These are phyloP conservation scores for Alternaria sp. DNA, from an alignment of 2,329 filamentous ascomycete genomes.

Conservation along the genomic window DNA sequence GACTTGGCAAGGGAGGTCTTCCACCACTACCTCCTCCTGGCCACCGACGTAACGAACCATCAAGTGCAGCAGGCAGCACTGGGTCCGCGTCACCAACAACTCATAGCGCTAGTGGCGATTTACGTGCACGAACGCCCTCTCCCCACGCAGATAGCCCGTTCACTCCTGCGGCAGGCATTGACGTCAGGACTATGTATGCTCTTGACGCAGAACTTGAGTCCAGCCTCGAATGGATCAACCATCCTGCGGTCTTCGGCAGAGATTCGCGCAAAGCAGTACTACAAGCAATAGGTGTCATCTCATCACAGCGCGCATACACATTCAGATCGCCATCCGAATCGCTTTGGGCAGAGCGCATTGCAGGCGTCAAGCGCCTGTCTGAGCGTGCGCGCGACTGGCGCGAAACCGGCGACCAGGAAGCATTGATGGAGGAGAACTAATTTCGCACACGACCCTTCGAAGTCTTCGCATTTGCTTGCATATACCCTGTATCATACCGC, in stretches of 20 bases:
- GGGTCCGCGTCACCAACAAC: conserved; percentile 51
- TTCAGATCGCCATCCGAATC: conserved; percentile 90
- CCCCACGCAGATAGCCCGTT: conserved; percentile 58
- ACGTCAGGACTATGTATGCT: conserved; percentile 79
- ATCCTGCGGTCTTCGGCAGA: conserved; percentile 91
- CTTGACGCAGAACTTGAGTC: conserved; percentile 91
- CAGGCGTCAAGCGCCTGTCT: conserved; percentile 80
- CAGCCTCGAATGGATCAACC: conserved; percentile 95
- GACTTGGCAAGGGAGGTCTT: conserved; percentile 91
- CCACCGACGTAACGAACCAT: conserved; percentile 48
- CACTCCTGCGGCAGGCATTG: conserved; percentile 76
- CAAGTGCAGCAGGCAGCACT: conserved; percentile 50
- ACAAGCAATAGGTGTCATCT: conserved; percentile 96
- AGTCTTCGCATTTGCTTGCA: conserved; percentile 19
- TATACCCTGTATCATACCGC: conserved; percentile 33
- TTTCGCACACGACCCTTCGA: conserved; percentile 17
- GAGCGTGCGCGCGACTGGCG: conserved; percentile 91
- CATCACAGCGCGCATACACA: conserved; percentile 90
- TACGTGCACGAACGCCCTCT: conserved; percentile 49
- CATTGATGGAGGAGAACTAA: conserved; percentile 63
- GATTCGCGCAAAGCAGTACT: conserved; percentile 95
- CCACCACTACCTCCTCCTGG: conserved; percentile 81
- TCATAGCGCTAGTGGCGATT: conserved; percentile 46
- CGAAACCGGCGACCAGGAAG: conserved; percentile 77
- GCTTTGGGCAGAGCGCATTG: conserved; percentile 84